Conservation (phyloP, 768 basidiomycete species). For the Russula emetica region DNA sequence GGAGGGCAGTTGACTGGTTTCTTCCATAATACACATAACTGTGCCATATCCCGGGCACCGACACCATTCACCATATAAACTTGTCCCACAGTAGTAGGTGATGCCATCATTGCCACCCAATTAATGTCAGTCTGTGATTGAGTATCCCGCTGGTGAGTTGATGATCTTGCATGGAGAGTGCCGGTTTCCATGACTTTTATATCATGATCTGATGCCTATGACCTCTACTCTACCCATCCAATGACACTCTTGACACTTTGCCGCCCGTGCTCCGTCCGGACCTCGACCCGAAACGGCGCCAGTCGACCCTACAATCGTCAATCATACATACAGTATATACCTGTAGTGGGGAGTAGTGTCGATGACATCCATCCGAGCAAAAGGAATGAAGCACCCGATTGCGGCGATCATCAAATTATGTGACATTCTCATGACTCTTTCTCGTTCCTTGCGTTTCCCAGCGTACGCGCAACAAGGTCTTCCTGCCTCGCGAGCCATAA, state of each 20-base stretch:
- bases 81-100: background rate
- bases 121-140: background rate
- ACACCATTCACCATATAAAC: background rate
- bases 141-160: background rate
- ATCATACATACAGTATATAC: background rate
- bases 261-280: background rate
- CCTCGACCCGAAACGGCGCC: background rate
- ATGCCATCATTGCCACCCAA: background rate
- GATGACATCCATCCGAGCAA: background rate
- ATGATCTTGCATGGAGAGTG: background rate
- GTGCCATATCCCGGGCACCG: background rate
- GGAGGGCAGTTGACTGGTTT: background rate
- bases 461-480: constrained; percentile 56
- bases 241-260: background rate
- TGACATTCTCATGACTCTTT: background rate
- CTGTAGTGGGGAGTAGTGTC: background rate
- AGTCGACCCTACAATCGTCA: no score
- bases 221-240: background rate
- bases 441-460: constrained; percentile 33
- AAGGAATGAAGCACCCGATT: background rate
- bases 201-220: background rate
- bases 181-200: background rate
- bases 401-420: background rate
- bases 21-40: background rate
- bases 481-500: constrained; percentile 77